Evolutionary conservation across 352 stramenopile genomes (phyloP).

Genomic region (Plasmopara halstedii): DNA sequence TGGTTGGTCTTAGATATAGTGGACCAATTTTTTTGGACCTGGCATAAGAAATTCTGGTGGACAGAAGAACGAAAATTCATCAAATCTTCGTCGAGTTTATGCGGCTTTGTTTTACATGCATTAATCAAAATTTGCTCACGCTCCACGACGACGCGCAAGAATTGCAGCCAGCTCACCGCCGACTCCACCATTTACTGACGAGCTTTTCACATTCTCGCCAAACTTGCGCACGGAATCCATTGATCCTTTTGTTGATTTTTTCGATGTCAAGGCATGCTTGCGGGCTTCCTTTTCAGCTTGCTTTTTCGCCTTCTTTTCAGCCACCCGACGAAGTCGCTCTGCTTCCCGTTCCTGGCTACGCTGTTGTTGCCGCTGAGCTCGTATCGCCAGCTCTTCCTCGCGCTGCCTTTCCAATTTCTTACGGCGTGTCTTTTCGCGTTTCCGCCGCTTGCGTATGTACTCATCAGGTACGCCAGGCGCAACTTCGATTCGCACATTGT

Average conservation of each 20-base stretch:
- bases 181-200: slow-evolving; percentile 33
- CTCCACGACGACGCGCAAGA: slow-evolving; percentile 58
- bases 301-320: slow-evolving; percentile 85
- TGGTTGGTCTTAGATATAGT: too few species aligned
- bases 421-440: slow-evolving; percentile 71
- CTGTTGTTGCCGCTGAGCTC: slow-evolving; percentile 57
- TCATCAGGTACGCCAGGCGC: slow-evolving; percentile 63
- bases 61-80: slow-evolving; percentile 28
- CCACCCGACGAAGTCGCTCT: slow-evolving; percentile 66
- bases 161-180: slow-evolving; percentile 73
- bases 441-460: slow-evolving; percentile 82
- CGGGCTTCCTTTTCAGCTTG: slow-evolving; percentile 63
- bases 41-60: too few species aligned
- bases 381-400: slow-evolving; percentile 66
- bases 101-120: too few species aligned
- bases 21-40: slow-evolving; percentile 66
- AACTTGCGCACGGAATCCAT: slow-evolving; percentile 74
- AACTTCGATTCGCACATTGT: slow-evolving; percentile 46
- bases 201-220: slow-evolving; percentile 43
- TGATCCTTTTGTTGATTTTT: slow-evolving; percentile 35
- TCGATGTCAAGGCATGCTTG: slow-evolving; percentile 31
- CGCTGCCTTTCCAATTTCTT: slow-evolving; percentile 66
- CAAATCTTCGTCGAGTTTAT: neutral
- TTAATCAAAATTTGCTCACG: slow-evolving; percentile 4
- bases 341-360: slow-evolving; percentile 58